These are phyloP conservation scores for Termitomyces sp. DNA, from an alignment of 768 basidiomycete species.

Conservation along the genomic window DNA sequence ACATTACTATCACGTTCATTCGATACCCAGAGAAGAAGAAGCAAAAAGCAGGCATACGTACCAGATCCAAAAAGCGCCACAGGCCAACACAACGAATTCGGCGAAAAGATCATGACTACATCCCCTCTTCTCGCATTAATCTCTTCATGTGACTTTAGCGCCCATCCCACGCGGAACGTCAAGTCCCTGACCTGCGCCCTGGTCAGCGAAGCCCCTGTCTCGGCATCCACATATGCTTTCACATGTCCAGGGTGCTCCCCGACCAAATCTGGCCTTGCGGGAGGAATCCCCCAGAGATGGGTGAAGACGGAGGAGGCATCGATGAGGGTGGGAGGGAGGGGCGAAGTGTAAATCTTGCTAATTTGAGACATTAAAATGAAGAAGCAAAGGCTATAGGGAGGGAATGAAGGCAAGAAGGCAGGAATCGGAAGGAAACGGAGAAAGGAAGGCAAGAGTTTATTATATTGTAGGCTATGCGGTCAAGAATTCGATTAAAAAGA, in stretches of 20 bases:
- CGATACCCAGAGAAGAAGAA: neutral
- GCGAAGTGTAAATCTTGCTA: slow-evolving; percentile 40
- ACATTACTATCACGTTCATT: neutral
- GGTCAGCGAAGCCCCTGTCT: slow-evolving; percentile 48
- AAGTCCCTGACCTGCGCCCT: slow-evolving; percentile 48
- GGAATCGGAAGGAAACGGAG: neutral
- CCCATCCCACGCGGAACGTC: slow-evolving; percentile 52
- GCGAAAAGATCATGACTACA: slow-evolving; percentile 60
- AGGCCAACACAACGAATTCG: slow-evolving; percentile 55
- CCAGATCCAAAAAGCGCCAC: slow-evolving; percentile 42
- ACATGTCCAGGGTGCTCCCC: slow-evolving; percentile 36
- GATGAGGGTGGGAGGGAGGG: slow-evolving; percentile 31
- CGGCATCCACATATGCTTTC: slow-evolving; percentile 64
- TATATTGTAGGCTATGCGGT: no score
- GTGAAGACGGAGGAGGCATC: slow-evolving; percentile 41
- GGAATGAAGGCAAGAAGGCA: neutral
- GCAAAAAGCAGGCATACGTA: slow-evolving; percentile 10
- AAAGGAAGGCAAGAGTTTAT: neutral
- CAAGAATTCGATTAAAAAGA: neutral
- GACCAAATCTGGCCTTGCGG: slow-evolving; percentile 22
- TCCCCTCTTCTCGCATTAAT: slow-evolving; percentile 41
- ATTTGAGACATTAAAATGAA: neutral
- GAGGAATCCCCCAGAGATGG: slow-evolving; percentile 32
- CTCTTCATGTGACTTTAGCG: slow-evolving; percentile 42
- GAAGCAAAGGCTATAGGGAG: neutral